A percentile compares a stretch with the other conserved stretches of the same genome.
phyloP scores from a whole-genome alignment of 306 rosid genomes.

The Elaeagnus macrophylla region DNA sequence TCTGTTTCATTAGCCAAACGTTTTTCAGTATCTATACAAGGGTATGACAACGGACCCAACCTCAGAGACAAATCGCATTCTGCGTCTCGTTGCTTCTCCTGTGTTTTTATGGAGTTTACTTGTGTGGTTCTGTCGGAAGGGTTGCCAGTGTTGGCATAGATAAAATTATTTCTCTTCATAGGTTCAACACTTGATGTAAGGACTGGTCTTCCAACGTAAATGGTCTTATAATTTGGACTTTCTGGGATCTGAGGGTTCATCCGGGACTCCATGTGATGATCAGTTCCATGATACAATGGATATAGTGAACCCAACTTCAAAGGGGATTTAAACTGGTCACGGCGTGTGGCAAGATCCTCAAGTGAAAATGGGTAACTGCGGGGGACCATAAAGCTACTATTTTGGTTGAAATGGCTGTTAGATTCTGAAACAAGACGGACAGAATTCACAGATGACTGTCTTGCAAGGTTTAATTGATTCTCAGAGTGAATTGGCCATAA shows the following conservation, averaged over 20 bases:
- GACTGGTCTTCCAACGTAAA: conserved; percentile 70
- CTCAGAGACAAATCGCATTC: conserved; percentile 80
- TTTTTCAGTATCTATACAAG: conserved; percentile 33
- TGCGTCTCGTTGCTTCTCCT: conserved; percentile 31
- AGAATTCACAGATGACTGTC: conserved; percentile 28
- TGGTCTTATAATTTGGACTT: conserved; percentile 10
- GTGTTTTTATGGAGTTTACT: conserved; percentile 29
- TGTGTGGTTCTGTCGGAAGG: conserved; percentile 22
- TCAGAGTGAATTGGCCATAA: conserved; percentile 26
- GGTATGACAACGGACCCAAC: conserved; percentile 53
- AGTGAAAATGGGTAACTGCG: conserved; percentile 35
- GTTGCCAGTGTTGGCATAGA: conserved; percentile 33
- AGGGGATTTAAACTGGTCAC: conserved; percentile 36
- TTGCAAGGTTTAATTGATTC: conserved; percentile 37
- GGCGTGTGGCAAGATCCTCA: conserved; percentile 33
- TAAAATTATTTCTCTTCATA: conserved; percentile 34
- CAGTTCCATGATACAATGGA: conserved; percentile 64
- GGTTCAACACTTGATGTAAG: conserved; percentile 41
- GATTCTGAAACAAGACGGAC: conserved; percentile 38
- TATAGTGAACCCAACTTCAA: conserved; percentile 63
- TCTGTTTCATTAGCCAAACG: conserved; percentile 39
- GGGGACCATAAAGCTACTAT: conserved; percentile 30
- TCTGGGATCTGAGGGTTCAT: no score
- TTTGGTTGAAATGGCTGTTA: conserved; percentile 30
- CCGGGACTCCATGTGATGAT: conserved; percentile 30